Conservation (phyloP, 225 moss, liverwort and hornwort genomes). For the Asterella californica region DNA sequence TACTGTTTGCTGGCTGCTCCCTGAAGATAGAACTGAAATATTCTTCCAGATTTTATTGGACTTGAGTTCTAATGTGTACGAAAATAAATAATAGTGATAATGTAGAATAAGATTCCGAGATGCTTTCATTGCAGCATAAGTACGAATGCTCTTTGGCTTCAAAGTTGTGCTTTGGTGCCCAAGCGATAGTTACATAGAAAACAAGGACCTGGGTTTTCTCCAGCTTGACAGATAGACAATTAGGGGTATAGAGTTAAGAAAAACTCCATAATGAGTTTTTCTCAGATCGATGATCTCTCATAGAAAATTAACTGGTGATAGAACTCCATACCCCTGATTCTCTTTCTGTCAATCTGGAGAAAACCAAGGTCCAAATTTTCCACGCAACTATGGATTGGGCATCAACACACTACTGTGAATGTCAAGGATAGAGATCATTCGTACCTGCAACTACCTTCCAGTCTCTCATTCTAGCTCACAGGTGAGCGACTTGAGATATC, state of each 20-base stretch:
- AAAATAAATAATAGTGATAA: not conserved
- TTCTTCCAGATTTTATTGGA: not conserved
- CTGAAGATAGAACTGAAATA: not conserved
- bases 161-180: conserved; percentile 36
- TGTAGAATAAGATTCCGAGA: not conserved
- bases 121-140: not conserved
- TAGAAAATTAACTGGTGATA: not conserved
- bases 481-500: not conserved
- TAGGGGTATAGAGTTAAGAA: not conserved
- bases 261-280: not conserved
- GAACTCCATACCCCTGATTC: conserved; percentile 14
- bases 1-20: not conserved
- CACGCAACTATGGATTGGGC: conserved; percentile 36
- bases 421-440: conserved; percentile 22
- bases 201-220: conserved; percentile 42
- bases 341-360: conserved; percentile 45
- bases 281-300: not conserved
- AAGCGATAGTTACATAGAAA: conserved; percentile 38
- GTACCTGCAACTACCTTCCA: not conserved
- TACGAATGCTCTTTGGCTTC: conserved; percentile 22
- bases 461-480: not conserved
- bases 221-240: conserved; percentile 48
- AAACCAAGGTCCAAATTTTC: conserved; percentile 41
- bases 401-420: conserved; percentile 38
- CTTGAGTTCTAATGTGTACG: not conserved